Conservation (phyloP, 257 asterid species). For the Przewalskia tangutica region DNA sequence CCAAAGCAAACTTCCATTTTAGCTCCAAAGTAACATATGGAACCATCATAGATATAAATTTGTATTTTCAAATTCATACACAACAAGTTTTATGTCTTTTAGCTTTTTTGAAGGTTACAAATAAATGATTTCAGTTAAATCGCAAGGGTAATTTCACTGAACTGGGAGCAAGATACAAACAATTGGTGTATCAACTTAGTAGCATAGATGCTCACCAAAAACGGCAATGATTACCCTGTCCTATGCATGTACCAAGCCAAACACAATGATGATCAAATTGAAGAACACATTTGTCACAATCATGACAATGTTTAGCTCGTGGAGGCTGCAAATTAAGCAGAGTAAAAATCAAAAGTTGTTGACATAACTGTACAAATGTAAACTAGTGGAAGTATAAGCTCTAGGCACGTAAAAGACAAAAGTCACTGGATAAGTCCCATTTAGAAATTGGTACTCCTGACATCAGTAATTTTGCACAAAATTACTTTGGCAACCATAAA, state of each 20-base stretch:
- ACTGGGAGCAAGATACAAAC: not conserved
- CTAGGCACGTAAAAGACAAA: not conserved
- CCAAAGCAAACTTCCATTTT: too few relatives aligned
- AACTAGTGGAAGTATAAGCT: not conserved
- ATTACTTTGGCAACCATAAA: not conserved
- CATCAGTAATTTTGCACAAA: not conserved
- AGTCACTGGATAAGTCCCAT: not conserved
- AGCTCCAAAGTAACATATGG: not conserved
- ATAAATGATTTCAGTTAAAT: not conserved
- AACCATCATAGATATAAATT: not conserved
- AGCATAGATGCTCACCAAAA: constrained; percentile 58
- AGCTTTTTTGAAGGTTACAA: not conserved
- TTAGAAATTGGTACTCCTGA: not conserved
- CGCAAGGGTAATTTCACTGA: not conserved
- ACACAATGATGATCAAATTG: constrained; percentile 99
- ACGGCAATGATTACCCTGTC: constrained; percentile 81
- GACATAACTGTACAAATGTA: not conserved
- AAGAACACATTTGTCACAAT: constrained; percentile 94
- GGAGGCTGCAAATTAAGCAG: constrained; percentile 66
- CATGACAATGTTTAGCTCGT: constrained; percentile 92
- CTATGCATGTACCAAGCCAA: constrained; percentile 97
- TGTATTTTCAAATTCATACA: not conserved
- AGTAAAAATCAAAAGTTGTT: not conserved
- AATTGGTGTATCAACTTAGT: not conserved
- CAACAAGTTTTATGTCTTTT: not conserved